A percentile compares a stretch with the other conserved stretches of the same genome.
These are phyloP conservation scores for Gnetum montanum DNA, from an alignment of 75 land plant genomes.

Conservation along the genomic window DNA sequence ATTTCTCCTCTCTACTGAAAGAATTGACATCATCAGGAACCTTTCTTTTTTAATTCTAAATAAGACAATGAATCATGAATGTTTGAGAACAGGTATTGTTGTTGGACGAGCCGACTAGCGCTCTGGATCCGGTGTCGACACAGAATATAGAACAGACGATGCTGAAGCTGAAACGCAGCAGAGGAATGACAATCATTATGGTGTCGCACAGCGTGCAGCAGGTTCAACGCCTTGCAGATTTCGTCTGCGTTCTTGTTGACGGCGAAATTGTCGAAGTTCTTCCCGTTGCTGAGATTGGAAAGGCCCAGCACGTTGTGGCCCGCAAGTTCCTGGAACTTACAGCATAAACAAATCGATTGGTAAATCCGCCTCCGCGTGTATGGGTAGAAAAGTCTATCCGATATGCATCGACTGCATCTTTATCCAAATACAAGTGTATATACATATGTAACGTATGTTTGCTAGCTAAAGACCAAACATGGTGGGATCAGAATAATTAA, in stretches of 20 bases:
- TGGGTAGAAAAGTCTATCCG: too few relatives aligned
- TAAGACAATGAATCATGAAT: too few relatives aligned
- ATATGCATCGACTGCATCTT: too few relatives aligned
- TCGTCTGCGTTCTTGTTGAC: constrained; percentile 62
- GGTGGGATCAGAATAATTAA: too few relatives aligned
- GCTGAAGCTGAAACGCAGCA: constrained; percentile 41
- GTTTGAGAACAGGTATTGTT: constrained; percentile 47
- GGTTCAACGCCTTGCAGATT: constrained; percentile 69
- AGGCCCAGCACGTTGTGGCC: constrained; percentile 79
- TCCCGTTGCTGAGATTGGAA: constrained; percentile 40
- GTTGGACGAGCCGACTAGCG: constrained; percentile 92
- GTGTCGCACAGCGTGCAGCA: constrained; percentile 94
- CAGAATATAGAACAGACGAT: constrained; percentile 80
- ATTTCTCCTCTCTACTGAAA: too few relatives aligned
- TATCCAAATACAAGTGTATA: too few relatives aligned
- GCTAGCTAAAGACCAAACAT: too few relatives aligned
- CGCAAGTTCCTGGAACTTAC: constrained; percentile 65
- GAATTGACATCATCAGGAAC: too few relatives aligned
- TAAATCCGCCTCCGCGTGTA: too few relatives aligned
- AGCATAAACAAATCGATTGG: too few relatives aligned
- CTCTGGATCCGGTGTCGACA: constrained; percentile 85
- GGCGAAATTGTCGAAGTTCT: constrained; percentile 79
- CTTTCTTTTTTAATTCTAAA: too few relatives aligned
- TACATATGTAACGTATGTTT: too few relatives aligned
- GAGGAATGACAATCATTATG: constrained; percentile 62